These are phyloP conservation scores for bread wheat (Triticum aestivum) DNA, from an alignment of 176 grass and related monocot genomes.

Conservation along the genomic window DNA sequence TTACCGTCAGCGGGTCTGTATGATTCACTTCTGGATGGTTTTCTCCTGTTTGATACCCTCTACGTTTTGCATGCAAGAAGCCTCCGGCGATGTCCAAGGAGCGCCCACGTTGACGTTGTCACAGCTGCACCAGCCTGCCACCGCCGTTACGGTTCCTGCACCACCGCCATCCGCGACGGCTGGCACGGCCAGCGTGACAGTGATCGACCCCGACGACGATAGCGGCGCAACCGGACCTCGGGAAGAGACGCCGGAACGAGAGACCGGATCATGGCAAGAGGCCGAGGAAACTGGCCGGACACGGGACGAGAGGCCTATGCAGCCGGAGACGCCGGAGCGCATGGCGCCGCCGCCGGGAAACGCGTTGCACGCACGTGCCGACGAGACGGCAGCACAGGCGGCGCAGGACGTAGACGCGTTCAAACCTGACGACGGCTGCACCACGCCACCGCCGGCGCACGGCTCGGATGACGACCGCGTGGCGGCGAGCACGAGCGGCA, in stretches of 20 bases:
- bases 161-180: background rate
- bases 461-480: constrained; percentile 24
- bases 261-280: background rate
- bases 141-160: background rate
- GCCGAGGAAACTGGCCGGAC: background rate
- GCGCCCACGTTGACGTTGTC: background rate
- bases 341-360: background rate
- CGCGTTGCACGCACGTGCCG: background rate
- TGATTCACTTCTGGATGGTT: background rate
- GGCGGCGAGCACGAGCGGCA: background rate
- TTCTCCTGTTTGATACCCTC: background rate
- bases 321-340: background rate
- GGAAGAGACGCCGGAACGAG: background rate
- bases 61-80: constrained; percentile 34
- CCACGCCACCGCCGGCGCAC: constrained; percentile 9
- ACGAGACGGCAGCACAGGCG: background rate
- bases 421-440: constrained; percentile 17
- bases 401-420: background rate
- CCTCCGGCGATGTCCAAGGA: background rate
- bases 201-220: background rate
- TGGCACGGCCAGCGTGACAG: background rate
- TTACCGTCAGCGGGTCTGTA: background rate
- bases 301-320: background rate
- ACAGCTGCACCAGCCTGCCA: background rate
- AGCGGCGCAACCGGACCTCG: background rate